Conservation (phyloP, 1,139 yeast species). For the Hansenula sp. region DNA sequence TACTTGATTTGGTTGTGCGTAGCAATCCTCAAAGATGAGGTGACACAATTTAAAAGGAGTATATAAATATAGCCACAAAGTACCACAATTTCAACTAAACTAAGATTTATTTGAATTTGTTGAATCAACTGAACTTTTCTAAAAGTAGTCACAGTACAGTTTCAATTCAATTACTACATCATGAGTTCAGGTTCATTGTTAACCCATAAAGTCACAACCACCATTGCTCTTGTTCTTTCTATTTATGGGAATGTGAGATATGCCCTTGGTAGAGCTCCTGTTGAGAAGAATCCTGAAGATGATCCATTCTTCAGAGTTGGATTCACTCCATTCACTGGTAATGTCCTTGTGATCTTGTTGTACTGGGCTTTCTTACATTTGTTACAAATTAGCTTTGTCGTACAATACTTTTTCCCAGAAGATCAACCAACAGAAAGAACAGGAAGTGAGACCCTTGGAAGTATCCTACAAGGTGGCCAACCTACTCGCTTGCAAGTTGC, state of each 20-base stretch:
- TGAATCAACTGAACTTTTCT: no score
- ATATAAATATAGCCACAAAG: no score
- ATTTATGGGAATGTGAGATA: constrained; percentile 51
- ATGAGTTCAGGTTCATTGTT: constrained; percentile 2
- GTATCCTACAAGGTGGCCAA: constrained; percentile 1
- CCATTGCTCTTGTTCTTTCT: constrained; percentile 49
- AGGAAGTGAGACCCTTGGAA: constrained; percentile 3
- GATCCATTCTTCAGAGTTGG: constrained; percentile 40
- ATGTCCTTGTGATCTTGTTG: constrained; percentile 44
- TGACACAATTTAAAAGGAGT: no score
- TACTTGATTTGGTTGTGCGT: no score
- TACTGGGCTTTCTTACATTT: constrained; percentile 58
- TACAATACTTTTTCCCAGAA: constrained; percentile 47
- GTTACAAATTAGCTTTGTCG: constrained; percentile 50
- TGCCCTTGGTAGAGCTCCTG: constrained; percentile 43
- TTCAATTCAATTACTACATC: background rate
- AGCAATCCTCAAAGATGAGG: no score
- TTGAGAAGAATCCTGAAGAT: constrained; percentile 35
- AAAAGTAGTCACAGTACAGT: no score
- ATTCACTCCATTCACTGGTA: constrained; percentile 68
- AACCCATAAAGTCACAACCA: constrained; percentile 42
- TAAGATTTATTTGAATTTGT: no score
- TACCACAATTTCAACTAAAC: no score
- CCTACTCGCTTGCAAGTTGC: constrained; percentile 26
- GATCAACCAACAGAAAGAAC: constrained; percentile 9